phyloP scores from a whole-genome alignment of 2,329 filamentous ascomycete species.

The Helicocarpus griseus region DNA sequence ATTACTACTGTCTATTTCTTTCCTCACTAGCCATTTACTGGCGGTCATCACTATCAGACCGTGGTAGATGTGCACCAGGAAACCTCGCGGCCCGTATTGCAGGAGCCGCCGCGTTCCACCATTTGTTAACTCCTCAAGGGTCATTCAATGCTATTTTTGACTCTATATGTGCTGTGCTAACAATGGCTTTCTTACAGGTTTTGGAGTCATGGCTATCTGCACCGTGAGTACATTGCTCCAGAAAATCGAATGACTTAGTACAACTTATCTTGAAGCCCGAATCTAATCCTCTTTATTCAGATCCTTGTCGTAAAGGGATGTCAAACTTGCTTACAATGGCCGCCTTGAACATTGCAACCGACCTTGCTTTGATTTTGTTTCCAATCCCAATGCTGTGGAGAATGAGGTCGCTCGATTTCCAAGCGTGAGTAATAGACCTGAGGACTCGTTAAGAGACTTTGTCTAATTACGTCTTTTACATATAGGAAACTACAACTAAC shows the following conservation, averaged over 20 bases:
- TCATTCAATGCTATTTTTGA: too few relatives aligned
- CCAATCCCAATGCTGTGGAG: constrained; percentile 14
- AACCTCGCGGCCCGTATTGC: too few relatives aligned
- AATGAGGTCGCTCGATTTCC: constrained; percentile 10
- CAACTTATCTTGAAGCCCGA: background rate
- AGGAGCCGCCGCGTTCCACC: too few relatives aligned
- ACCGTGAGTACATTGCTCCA: background rate
- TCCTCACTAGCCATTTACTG: background rate
- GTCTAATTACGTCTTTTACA: background rate
- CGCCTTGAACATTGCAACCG: constrained; percentile 11
- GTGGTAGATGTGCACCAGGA: too few relatives aligned
- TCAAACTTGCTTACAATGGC: constrained; percentile 12
- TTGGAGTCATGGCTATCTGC: background rate
- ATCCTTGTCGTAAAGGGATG: constrained; percentile 10
- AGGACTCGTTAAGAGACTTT: background rate
- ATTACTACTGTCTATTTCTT: too few relatives aligned
- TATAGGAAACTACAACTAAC: constrained; percentile 13
- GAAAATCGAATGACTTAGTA: background rate
- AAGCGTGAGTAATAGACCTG: constrained; percentile 7
- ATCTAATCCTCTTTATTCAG: constrained; percentile 4
- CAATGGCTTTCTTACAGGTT: background rate
- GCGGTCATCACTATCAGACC: too few relatives aligned
- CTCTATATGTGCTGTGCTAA: background rate
- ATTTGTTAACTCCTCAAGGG: too few relatives aligned
- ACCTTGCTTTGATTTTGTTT: constrained; percentile 13